phyloP scores from a whole-genome alignment of 2,329 filamentous ascomycete species.

The Neurospora sp. region DNA sequence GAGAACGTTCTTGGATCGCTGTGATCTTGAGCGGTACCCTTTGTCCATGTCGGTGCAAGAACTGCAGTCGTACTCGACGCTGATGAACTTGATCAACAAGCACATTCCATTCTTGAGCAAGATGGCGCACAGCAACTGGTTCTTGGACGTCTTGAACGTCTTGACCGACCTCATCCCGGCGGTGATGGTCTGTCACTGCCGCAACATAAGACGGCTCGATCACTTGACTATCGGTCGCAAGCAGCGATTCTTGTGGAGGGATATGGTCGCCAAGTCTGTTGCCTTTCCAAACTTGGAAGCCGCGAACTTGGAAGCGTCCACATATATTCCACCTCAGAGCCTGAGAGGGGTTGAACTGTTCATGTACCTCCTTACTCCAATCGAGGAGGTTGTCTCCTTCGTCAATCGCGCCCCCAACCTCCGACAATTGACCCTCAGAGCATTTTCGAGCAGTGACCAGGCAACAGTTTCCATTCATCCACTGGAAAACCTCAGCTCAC shows the following conservation, averaged over 20 bases:
- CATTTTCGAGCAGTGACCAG: background rate
- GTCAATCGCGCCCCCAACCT: background rate
- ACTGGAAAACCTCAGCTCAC: background rate
- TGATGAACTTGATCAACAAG: background rate
- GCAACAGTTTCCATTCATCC: background rate
- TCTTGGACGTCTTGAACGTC: background rate
- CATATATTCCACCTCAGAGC: too few species aligned
- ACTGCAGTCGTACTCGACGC: background rate
- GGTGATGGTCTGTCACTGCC: background rate
- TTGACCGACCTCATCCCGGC: background rate
- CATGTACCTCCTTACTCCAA: background rate
- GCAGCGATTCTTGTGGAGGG: background rate
- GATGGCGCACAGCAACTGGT: background rate
- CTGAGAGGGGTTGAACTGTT: background rate
- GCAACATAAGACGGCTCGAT: background rate
- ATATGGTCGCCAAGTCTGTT: background rate
- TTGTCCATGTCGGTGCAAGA: background rate
- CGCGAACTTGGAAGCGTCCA: background rate
- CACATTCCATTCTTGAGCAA: background rate
- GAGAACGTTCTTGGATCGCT: background rate
- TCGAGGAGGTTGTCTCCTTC: background rate
- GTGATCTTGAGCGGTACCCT: background rate
- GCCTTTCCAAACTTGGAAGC: background rate
- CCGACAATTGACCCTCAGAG: background rate
- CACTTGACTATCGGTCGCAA: background rate